Evolutionary conservation across 2,329 filamentous ascomycete species (phyloP).

Genomic region (Aspergillus luchuensis): DNA sequence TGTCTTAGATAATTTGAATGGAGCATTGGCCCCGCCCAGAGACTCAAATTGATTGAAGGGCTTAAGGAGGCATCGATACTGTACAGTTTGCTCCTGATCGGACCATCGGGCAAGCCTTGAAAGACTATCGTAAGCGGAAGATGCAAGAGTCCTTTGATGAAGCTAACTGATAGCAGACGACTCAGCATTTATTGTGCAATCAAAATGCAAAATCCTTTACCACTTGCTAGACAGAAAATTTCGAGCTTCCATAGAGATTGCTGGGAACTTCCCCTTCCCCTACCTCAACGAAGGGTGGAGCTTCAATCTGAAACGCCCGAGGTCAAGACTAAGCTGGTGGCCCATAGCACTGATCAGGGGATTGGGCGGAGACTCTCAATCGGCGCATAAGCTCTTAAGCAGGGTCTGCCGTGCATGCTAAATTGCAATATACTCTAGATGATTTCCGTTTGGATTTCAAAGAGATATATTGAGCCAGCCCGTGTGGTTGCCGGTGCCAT

Average conservation of each 20-base stretch:
- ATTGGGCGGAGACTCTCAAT: not conserved
- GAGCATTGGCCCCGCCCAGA: not conserved
- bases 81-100: not conserved
- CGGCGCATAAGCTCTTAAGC: not conserved
- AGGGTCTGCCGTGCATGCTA: not conserved
- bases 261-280: not conserved
- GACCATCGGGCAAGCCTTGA: not conserved
- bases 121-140: not conserved
- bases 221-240: not conserved
- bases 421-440: not conserved
- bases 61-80: not conserved
- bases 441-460: not conserved
- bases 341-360: slow-evolving; percentile 1
- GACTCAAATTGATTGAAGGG: slow-evolving; percentile 4
- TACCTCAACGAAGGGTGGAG: not conserved
- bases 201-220: not conserved
- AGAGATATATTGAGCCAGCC: not conserved
- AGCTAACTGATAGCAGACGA: not conserved
- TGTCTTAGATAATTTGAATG: not conserved
- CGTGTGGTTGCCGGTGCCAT: not conserved
- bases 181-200: not conserved
- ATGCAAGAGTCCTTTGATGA: not conserved
- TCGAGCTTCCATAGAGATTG: not conserved
- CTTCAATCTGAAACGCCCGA: slow-evolving; percentile 4
- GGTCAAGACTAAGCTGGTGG: not conserved